A percentile compares a stretch with the other conserved stretches of the same genome.
These are phyloP conservation scores for Neolentinus lepideus DNA, from an alignment of 1,284 basidiomycete species.

Conservation along the genomic window DNA sequence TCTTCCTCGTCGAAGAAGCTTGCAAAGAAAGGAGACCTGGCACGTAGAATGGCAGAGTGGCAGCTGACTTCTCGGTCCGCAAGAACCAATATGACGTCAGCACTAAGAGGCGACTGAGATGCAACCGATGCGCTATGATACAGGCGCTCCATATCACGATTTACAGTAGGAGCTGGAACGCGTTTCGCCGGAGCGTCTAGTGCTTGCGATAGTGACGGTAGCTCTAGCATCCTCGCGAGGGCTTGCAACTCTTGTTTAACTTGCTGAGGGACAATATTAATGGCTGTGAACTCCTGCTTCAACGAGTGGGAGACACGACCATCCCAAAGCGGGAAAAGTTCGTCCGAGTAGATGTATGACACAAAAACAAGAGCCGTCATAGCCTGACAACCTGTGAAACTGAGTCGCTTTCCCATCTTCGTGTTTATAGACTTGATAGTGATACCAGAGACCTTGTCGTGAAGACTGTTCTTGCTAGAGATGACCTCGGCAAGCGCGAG, in stretches of 20 bases:
- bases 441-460: constrained; percentile 25
- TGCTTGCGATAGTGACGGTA: constrained; percentile 45
- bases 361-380: constrained; percentile 74
- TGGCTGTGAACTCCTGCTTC: constrained; percentile 29
- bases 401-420: constrained; percentile 21
- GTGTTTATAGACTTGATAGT: constrained; percentile 19
- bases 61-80: constrained; percentile 62
- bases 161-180: constrained; percentile 36
- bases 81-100: constrained; percentile 76
- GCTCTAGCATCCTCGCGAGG: constrained; percentile 46
- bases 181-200: constrained; percentile 50
- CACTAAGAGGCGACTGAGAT: constrained; percentile 24
- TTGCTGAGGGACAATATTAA: constrained; percentile 34
- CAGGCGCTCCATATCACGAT: constrained; percentile 39
- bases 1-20: constrained; percentile 81
- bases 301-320: constrained; percentile 54
- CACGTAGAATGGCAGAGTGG: constrained; percentile 74
- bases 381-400: constrained; percentile 46
- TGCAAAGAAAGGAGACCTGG: constrained; percentile 82
- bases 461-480: constrained; percentile 19
- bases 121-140: constrained; percentile 24
- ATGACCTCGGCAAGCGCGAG: constrained; percentile 40
- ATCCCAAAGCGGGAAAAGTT: constrained; percentile 83
- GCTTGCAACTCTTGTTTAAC: constrained; percentile 58
- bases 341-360: constrained; percentile 86